Percentiles rank a stretch among this genome's conserved stretches.
Evolutionary conservation across 495 filamentous ascomycete species (phyloP).

Genomic region (Xanthoparmelia taractica): DNA sequence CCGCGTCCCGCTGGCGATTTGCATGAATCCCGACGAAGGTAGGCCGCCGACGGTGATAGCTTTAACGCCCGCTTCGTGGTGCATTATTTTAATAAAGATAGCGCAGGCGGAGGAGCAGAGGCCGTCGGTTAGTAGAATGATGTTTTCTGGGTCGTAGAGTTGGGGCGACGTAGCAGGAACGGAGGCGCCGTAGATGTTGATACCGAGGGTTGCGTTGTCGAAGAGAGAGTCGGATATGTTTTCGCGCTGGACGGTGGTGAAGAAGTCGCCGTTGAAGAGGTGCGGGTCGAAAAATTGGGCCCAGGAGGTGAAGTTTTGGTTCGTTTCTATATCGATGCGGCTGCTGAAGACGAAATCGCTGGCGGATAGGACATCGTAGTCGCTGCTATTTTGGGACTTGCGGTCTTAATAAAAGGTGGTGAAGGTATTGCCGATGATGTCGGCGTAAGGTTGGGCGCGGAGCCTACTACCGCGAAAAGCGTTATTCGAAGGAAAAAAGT

Average conservation of each 20-base stretch:
- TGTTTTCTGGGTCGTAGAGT: constrained; percentile 42
- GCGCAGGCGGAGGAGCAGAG: constrained; percentile 43
- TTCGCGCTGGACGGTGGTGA: constrained; percentile 40
- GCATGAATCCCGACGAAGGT: constrained; percentile 36
- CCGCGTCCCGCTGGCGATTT: constrained; percentile 32
- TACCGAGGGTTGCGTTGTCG: constrained; percentile 24
- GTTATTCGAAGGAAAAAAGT: constrained; percentile 41
- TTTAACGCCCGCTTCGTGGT: constrained; percentile 39
- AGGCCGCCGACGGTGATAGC: constrained; percentile 42
- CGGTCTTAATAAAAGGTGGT: constrained; percentile 30
- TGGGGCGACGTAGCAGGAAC: constrained; percentile 27
- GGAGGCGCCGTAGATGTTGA: constrained; percentile 36
- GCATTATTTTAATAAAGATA: constrained; percentile 47
- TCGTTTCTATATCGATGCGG: constrained; percentile 37
- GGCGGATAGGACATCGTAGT: constrained; percentile 22
- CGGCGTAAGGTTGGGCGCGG: constrained; percentile 35
- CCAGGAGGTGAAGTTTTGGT: constrained; percentile 45
- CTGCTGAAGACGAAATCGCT: constrained; percentile 37
- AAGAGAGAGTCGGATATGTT: constrained; percentile 41
- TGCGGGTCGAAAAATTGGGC: constrained; percentile 43
- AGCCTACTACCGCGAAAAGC: constrained; percentile 38
- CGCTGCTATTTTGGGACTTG: constrained; percentile 14
- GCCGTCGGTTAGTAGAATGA: constrained; percentile 45
- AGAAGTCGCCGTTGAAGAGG: constrained; percentile 35
- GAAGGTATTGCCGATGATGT: constrained; percentile 37